Base-by-base conservation (phyloP, 2,329 filamentous ascomycete species). In the Coccinonectria pachysandricola region DNA sequence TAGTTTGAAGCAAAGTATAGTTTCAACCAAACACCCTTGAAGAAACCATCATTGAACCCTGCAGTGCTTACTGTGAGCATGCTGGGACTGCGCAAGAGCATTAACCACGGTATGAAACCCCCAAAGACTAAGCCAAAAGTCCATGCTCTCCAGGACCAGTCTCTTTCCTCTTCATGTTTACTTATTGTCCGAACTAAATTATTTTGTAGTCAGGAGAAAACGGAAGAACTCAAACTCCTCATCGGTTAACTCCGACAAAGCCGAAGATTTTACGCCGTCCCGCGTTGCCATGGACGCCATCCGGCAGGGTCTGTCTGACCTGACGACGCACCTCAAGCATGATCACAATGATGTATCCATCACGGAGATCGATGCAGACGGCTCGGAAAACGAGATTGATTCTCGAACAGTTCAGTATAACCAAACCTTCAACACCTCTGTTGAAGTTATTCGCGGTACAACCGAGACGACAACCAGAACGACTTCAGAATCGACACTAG, bases 161-260 rank as follows among this genome's bases (percentile, higher is more conserved):
- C 17, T 7, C 7, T 19, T 7, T 23, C 26, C 21, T 13, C 11
- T 14, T 8, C 19, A 18, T 28, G 7, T 7, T 23, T 9, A 7
- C 6, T 12, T 13, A 12, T 23, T n/a, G 13, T 19, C 20, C 15
- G 30, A 19, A 32, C 23, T 8, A 17, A 10, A 16, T 15, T 7
- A 4, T 21, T 6, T 9, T 7, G 15, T 21, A 41, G 38, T 29
- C 19, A 28, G 35, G 36, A 31, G 35, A 27, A 41, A 41, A 35
- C 37, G 35, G 26, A 38, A 40, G 18, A 31, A 21, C 12, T 36
- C 32, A 19, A 32, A 35, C 24, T 34, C 36, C 25, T 39, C 36
- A 14, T 36, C 34, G 15, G 21, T 36, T 7, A 23, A 17, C 19
- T 34, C 35, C 8, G 35, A 39, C 31, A 17, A 15, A 12, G 27